Evolutionary conservation across 331 rosid genomes (phyloP).

Genomic region (Stylosanthes scabra): DNA sequence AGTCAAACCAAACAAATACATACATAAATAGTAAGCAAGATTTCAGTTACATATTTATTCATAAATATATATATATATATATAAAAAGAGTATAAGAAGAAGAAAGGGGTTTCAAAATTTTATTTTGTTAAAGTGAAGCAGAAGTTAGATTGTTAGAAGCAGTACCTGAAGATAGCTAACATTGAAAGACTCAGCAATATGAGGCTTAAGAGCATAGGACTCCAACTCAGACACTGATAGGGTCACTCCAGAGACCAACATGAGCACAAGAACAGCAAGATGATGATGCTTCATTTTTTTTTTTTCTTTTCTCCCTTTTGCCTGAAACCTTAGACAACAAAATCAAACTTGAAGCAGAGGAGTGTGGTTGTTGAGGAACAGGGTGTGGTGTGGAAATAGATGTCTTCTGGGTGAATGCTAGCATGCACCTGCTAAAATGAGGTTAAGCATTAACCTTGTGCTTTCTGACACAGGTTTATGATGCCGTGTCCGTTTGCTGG

Average conservation of each 20-base stretch:
- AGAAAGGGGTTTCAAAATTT: neutral
- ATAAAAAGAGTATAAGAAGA: neutral
- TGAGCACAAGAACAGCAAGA: conserved; percentile 33
- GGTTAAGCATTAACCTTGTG: too few relatives aligned
- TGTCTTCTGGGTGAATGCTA: too few relatives aligned
- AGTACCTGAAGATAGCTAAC: conserved; percentile 66
- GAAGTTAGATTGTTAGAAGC: neutral
- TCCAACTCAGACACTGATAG: conserved; percentile 52
- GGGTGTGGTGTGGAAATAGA: neutral
- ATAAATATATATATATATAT: too few relatives aligned
- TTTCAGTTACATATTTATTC: neutral
- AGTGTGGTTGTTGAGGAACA: neutral
- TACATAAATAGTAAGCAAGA: neutral
- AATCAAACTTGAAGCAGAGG: neutral
- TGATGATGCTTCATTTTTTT: conserved; percentile 31
- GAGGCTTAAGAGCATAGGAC: conserved; percentile 44
- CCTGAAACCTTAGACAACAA: neutral
- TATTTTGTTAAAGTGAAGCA: neutral
- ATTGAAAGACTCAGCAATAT: conserved; percentile 55
- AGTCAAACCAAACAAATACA: neutral
- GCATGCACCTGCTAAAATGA: too few relatives aligned
- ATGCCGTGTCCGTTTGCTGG: too few relatives aligned
- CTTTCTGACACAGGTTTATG: too few relatives aligned
- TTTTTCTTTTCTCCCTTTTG: neutral
- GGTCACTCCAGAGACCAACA: conserved; percentile 27